Conservation (phyloP, 345 rosid genomes). For the Populus davidiana region DNA sequence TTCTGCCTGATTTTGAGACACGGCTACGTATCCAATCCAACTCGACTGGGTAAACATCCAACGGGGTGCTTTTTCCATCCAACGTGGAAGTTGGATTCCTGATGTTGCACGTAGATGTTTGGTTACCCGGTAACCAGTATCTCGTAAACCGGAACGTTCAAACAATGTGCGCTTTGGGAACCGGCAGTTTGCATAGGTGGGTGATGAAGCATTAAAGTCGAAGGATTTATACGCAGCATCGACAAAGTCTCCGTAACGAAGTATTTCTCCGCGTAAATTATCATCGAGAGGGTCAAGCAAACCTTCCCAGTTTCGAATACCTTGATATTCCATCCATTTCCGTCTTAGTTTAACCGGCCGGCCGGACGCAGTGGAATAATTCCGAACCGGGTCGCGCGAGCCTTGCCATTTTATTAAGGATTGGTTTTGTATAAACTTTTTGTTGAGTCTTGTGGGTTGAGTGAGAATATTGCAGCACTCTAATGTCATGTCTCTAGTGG, state of each 20-base stretch:
- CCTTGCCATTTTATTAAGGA: conserved; percentile 1
- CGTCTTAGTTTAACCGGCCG: conserved; percentile 25
- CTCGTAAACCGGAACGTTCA: conserved; percentile 49
- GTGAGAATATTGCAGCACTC: conserved; percentile 12
- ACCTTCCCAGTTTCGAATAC: conserved; percentile 58
- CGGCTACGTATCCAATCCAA: conserved; percentile 98
- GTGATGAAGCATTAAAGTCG: conserved; percentile 69
- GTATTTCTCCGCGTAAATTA: conserved; percentile 64
- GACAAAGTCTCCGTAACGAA: conserved; percentile 79
- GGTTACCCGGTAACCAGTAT: conserved; percentile 67
- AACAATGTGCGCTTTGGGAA: conserved; percentile 54
- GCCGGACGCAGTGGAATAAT: neutral
- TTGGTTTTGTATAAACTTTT: neutral
- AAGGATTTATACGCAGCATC: conserved; percentile 74
- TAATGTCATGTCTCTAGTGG: neutral
- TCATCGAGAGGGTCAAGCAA: conserved; percentile 83
- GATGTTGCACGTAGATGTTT: conserved; percentile 70
- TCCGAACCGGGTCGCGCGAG: neutral
- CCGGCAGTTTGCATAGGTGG: conserved; percentile 56
- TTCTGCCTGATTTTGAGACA: conserved; percentile 69
- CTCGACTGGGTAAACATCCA: conserved; percentile 72
- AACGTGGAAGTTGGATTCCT: conserved; percentile 64
- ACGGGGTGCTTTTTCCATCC: conserved; percentile 59
- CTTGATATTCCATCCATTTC: conserved; percentile 63
- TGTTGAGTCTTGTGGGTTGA: conserved; percentile 14